Evolutionary conservation across 352 stramenopile genomes (phyloP).

Genomic region (Globisporangium camurandrum): DNA sequence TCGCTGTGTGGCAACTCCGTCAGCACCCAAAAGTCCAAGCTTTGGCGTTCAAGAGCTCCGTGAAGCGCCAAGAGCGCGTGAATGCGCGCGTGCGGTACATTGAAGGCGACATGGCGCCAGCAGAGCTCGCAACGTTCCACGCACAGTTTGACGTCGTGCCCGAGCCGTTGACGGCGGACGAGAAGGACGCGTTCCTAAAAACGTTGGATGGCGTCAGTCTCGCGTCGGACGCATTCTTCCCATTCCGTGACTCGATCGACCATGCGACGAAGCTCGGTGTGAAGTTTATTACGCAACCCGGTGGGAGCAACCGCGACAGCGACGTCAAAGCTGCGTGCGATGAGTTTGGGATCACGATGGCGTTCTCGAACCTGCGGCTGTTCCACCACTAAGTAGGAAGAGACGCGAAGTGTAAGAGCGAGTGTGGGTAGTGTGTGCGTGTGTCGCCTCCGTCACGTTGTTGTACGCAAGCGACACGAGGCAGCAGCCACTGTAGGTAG

Average conservation of each 20-base stretch:
- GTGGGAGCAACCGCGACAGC: conserved; percentile 70
- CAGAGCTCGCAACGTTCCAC: conserved; percentile 94
- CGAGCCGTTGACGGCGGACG: conserved; percentile 88
- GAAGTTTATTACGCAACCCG: conserved; percentile 96
- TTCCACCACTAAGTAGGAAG: conserved; percentile 98
- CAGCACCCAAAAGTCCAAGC: conserved; percentile 95
- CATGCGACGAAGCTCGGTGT: conserved; percentile 94
- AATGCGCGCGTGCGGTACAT: conserved; percentile 99
- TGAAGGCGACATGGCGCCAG: conserved; percentile 96
- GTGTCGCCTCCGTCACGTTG: neutral
- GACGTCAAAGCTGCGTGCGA: conserved; percentile 94
- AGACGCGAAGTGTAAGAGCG: too few relatives aligned
- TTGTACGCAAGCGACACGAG: too few relatives aligned
- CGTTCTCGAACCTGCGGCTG: conserved; percentile 96
- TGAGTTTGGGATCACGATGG: conserved; percentile 99
- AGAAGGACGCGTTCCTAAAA: conserved; percentile 95
- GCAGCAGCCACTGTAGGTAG: too few relatives aligned
- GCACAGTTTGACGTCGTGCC: conserved; percentile 92
- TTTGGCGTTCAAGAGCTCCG: conserved; percentile 95
- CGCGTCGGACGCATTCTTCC: conserved; percentile 99
- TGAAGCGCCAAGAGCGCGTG: conserved; percentile 98
- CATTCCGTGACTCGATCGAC: conserved; percentile 99
- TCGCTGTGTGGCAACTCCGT: conserved; percentile 96
- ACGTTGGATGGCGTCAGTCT: conserved; percentile 89
- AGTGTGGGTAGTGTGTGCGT: neutral